Base-by-base conservation (phyloP, 2,329 filamentous ascomycete species). In the Beauveria asiatica region DNA sequence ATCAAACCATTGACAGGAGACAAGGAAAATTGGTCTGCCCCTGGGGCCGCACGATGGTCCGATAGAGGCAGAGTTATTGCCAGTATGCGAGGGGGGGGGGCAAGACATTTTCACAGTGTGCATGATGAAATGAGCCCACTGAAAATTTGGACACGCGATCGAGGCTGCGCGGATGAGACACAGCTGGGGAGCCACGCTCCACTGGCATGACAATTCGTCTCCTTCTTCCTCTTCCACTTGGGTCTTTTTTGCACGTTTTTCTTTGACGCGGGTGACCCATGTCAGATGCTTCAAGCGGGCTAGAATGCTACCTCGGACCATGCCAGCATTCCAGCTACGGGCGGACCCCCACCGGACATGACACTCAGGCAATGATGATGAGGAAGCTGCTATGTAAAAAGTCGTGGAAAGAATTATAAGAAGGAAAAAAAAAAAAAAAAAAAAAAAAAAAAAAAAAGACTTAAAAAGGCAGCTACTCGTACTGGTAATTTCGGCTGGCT, bases 51-150 rank as follows among this genome's bases (percentile, higher is more conserved):
- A 37, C 33, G 33, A 37, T 30, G 13, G 25, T 9, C 23, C 23
- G 46, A 49, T 25, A 27, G 52, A 44, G 23, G 25, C 13, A 37
- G 37, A 17, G 52, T 30, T 54, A 44, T 46, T 56, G 16, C 27
- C 13, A 17, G n/a, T 16, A 48, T 57, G 55, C 42, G 55, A 57
- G 55, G 55, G 45, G 55, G 55, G 55, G 45, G 55, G 55, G 55
- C 55, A 46, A 57, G 55, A 57, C 55, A 57, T 57, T 55, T 54
- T 19, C n/a, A 23, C 50, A 52, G 17, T 53, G 51, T 21, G 37
- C 51, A 45, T 46, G 25, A 10, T 39, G 55, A 57, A 41, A 49
- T 49, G 55, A 57, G 44, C 30, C 27, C 25, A 13, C n/a, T 13
- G 51, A 7, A 55, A 55, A 55, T 55, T 55, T 55, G 16, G 23